phyloP scores from a whole-genome alignment of 2,329 filamentous ascomycete species.

The Hysterium pulicare region DNA sequence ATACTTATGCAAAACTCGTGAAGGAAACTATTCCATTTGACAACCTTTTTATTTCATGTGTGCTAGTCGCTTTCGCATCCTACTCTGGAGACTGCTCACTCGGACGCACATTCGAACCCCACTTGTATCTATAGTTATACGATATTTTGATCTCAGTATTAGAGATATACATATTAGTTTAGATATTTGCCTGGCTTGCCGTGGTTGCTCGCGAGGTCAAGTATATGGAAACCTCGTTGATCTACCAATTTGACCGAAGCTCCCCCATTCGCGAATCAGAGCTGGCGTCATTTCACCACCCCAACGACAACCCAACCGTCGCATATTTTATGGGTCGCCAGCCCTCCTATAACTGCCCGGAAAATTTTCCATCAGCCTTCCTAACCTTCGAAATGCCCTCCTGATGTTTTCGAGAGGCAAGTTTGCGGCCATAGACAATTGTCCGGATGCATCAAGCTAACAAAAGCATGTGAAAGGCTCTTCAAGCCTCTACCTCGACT shows the following conservation, averaged over 20 bases:
- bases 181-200: too few species aligned
- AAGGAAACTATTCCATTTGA: too few species aligned
- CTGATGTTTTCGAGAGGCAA: conserved; percentile 1
- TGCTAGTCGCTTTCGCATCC: too few species aligned
- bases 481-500: conserved; percentile 5
- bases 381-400: not conserved
- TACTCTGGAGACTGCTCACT: too few species aligned
- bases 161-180: too few species aligned
- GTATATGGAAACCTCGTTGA: too few species aligned
- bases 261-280: not conserved
- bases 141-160: too few species aligned
- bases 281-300: not conserved
- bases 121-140: too few species aligned
- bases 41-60: too few species aligned
- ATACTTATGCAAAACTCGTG: too few species aligned
- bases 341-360: not conserved
- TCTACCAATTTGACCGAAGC: conserved; percentile 3
- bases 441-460: conserved; percentile 5
- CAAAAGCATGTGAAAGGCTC: conserved; percentile 12
- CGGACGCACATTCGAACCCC: too few species aligned
- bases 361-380: conserved; percentile 2
- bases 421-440: not conserved
- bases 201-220: too few species aligned
- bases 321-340: not conserved
- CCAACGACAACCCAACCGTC: not conserved